Base-by-base conservation (phyloP, 176 grass and related monocot genomes). In the barley (Hordeum vulgare) region DNA sequence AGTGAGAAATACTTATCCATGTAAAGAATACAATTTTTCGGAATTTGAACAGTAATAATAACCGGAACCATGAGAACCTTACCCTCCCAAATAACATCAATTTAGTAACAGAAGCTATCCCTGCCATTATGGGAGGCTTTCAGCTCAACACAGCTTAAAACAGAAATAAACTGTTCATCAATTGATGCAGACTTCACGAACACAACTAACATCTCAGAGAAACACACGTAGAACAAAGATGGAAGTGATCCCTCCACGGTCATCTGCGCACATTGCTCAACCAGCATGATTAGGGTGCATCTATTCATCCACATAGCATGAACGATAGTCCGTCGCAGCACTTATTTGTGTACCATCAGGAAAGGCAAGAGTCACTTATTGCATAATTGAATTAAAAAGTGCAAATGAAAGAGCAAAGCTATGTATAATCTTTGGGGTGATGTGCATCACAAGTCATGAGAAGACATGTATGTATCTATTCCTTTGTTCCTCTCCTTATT, bases 301-400 rank as follows among this genome's bases (percentile, higher is more conserved):
- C 9, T 40, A 28, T 63, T 40, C 25, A n/a, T 77, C 74, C 4
- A 40, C 25, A 81, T 12, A 4, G 14, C 40, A 85, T 27, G 75
- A 41, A 64, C 3, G 2, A 66, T 27, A 71, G 23, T 11, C 3
- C 39, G n/a, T 47, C 26, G 0, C 45, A 17, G 25, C 11, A 10
- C 17, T 81, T 77, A 81, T 81, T 85, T 85, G 81, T 81, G 70
- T 62, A 89, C 18, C 11, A 85, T 53, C 28, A 71, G 82, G 20
- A 7, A 56, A 56, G 47, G 61, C 60, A 74, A 69, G 29, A 75
- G 1, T 9, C 66, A 56, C 9, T 84, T 74, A 74, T 66, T 80
- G 66, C 87, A 80, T 80, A 59, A 74, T 80, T 60, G 21, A 65
- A 87, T 11, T 21, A 54, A 61, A 69, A 83, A 40, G 11, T 58